phyloP scores from a whole-genome alignment of 306 rosid species.

The Quercus suber region DNA sequence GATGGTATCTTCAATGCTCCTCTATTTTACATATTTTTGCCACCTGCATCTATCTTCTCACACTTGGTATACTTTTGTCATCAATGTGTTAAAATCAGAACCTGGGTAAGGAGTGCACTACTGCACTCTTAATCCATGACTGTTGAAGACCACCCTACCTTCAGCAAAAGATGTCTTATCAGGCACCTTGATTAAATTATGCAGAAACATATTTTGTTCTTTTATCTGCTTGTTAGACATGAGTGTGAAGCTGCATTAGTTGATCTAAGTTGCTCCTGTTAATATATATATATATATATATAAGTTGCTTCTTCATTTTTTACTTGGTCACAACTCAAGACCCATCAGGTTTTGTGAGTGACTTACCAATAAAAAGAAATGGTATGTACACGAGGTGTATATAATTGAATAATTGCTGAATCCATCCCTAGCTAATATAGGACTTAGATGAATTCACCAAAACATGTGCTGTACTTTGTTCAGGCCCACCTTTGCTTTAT shows the following conservation, averaged over 20 bases:
- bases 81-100: background rate
- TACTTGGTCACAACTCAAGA: no score
- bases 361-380: no score
- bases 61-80: background rate
- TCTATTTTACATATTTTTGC: slow-evolving; percentile 6
- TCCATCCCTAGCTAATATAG: background rate
- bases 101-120: background rate
- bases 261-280: background rate
- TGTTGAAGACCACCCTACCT: background rate
- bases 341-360: no score
- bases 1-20: slow-evolving; percentile 51
- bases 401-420: background rate
- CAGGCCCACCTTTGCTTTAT: background rate
- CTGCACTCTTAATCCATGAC: background rate
- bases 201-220: background rate
- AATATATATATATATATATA: background rate
- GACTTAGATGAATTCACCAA: background rate
- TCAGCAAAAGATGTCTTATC: background rate
- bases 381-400: background rate
- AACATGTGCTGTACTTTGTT: background rate
- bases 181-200: background rate
- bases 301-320: no score
- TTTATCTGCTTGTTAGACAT: background rate
- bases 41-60: background rate
- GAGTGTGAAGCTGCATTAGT: background rate